phyloP scores from a whole-genome alignment of 495 filamentous ascomycete species.

The Sabuloglossum arenarium region DNA sequence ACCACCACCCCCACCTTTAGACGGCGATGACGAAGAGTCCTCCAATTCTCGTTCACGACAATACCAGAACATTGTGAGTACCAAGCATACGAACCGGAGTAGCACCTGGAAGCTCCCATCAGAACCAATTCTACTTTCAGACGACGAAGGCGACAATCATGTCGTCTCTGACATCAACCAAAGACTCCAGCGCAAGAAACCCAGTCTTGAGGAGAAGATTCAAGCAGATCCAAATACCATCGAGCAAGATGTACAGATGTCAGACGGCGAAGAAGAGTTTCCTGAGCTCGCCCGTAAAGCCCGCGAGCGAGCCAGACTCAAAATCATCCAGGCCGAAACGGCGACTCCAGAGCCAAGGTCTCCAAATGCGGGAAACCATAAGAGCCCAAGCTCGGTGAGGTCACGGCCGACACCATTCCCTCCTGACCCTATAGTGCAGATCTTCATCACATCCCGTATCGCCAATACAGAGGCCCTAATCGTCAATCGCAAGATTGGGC shows the following conservation, averaged over 20 bases:
- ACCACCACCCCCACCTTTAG: background rate
- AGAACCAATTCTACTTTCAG: constrained; percentile 1
- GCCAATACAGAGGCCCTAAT: constrained; percentile 38
- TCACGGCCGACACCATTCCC: constrained; percentile 3
- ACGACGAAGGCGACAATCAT: constrained; percentile 2
- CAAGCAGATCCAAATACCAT: background rate
- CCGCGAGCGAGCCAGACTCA: constrained; percentile 3
- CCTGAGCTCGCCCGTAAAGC: constrained; percentile 19
- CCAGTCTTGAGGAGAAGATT: background rate
- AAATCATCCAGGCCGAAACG: background rate
- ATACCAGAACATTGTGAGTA: background rate
- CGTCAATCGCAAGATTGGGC: constrained; percentile 42
- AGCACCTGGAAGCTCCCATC: background rate
- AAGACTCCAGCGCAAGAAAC: background rate
- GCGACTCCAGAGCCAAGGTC: background rate
- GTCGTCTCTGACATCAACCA: background rate
- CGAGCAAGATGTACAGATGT: constrained; percentile 15
- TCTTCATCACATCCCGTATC: constrained; percentile 54
- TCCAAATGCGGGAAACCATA: background rate
- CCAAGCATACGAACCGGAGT: background rate
- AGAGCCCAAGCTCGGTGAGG: background rate
- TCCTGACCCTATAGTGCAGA: constrained; percentile 31
- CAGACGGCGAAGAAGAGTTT: constrained; percentile 24
- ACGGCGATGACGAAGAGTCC: background rate
- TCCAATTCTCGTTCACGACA: background rate